These are phyloP conservation scores for Raphanus sativus DNA, from an alignment of 345 rosid species.

Conservation along the genomic window DNA sequence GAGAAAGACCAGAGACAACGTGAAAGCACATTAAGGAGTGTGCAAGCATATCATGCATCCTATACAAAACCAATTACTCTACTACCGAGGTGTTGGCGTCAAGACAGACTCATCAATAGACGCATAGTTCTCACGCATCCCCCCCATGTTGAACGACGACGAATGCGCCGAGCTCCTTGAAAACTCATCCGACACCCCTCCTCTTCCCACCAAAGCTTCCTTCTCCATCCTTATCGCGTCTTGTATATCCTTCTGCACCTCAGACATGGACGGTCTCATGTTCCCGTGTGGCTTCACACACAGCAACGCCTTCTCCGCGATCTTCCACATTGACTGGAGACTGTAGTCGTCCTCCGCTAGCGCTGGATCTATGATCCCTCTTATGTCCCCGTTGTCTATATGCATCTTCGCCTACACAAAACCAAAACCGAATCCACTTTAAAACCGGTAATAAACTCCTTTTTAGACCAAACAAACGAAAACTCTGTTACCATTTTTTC, in stretches of 20 bases:
- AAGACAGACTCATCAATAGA: constrained; percentile 61
- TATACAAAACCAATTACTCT: constrained; percentile 28
- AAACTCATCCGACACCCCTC: constrained; percentile 74
- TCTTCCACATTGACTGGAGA: constrained; percentile 98
- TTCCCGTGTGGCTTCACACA: constrained; percentile 92
- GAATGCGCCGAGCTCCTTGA: constrained; percentile 71
- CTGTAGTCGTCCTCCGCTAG: constrained; percentile 63
- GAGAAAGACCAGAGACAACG: constrained; percentile 6
- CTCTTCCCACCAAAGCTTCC: constrained; percentile 52
- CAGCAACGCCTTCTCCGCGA: constrained; percentile 89
- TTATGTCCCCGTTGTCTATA: constrained; percentile 92
- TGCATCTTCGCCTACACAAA: constrained; percentile 73
- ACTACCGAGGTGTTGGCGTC: constrained; percentile 71
- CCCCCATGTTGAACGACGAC: constrained; percentile 62
- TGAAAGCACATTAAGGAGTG: constrained; percentile 17
- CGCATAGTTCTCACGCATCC: constrained; percentile 52
- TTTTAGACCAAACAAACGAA: neutral
- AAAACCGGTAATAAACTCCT: neutral
- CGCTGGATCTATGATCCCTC: constrained; percentile 79
- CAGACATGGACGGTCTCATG: constrained; percentile 91
- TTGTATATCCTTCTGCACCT: constrained; percentile 92
- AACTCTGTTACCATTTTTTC: neutral
- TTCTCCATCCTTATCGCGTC: constrained; percentile 83
- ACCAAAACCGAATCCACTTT: neutral
- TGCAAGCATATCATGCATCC: neutral